These are phyloP conservation scores for Phytopythium litorale DNA, from an alignment of 352 stramenopile genomes.

Conservation along the genomic window DNA sequence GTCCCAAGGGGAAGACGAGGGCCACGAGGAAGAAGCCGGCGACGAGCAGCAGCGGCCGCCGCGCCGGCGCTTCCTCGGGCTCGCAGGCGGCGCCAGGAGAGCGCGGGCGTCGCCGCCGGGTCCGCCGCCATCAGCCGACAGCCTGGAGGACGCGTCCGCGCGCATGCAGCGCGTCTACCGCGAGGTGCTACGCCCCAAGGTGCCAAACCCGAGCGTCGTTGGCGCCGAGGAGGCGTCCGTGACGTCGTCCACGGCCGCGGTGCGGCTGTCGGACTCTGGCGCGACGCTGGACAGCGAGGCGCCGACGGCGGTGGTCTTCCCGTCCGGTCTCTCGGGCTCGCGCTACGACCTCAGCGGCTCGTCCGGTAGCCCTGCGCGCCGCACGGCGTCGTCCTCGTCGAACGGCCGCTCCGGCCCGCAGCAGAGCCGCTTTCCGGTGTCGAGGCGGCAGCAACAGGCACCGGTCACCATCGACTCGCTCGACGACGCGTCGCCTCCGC, in stretches of 20 bases:
- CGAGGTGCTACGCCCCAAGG: slow-evolving; percentile 6
- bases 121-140: neutral
- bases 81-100: neutral
- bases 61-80: neutral
- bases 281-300: slow-evolving; percentile 7
- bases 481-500: neutral
- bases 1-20: slow-evolving; percentile 9
- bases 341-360: slow-evolving; percentile 6
- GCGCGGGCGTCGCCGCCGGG: too few relatives aligned
- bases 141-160: slow-evolving; percentile 2
- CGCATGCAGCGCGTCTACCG: slow-evolving; percentile 8
- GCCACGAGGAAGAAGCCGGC: neutral
- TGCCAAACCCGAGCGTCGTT: neutral
- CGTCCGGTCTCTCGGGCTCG: neutral
- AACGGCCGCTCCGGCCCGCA: neutral
- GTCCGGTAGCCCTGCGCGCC: neutral
- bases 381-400: neutral
- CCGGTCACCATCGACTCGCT: neutral
- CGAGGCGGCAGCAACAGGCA: neutral
- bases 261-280: slow-evolving; percentile 2
- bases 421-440: neutral
- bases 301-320: slow-evolving; percentile 1
- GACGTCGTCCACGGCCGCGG: slow-evolving; percentile 1
- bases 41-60: neutral
- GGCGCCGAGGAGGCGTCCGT: neutral